Evolutionary conservation across 768 basidiomycete genomes (phyloP), one percentile per base, ranked within the genome.

Genomic region (Phylloporus arenicola): DNA sequence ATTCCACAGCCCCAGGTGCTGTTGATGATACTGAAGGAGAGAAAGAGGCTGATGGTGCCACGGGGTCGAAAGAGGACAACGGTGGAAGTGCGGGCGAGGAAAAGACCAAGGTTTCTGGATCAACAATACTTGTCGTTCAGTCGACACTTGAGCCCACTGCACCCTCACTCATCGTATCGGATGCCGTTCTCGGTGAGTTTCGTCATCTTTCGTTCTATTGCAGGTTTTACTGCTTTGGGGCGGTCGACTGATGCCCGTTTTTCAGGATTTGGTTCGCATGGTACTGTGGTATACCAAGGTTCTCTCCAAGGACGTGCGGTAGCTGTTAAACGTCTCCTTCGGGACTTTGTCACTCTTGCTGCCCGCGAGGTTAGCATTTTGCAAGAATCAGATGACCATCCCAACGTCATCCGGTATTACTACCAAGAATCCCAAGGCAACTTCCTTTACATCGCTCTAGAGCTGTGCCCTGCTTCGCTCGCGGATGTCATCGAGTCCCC

Each of bases 381-480:
- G 9, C 93, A 97, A 71, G 93, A 96, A 65, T 89, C 90, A 42
- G 96, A 99, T 73, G 92, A 95, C 65, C 96, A 99, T 61, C 92
- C 92, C 16, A 97, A 99, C 71, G 96, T 99, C 66, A 94, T 98
- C 59, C 86, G 92, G 25, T 96, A 99, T 65, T 99, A 93, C 69
- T 98, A 92, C 70, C 93, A 98, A 74, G 95, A 98, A 72, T 76
- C 87, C 4, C 88, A 89, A 25, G 84, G 84, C 19, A 92, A 89
- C 61, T 98, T 98, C 75, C 82, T 98, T 10, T 98, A 95, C 69
- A 98, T 99, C 55, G 96, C 96, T 3, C 84, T 99, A 38, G 96
- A 99, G 62, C 77, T 98, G 4, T 93, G 92, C 63, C 92, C 91
- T 0, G 89, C 88, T 1, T 90, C 90, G 3, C 82, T 96, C 1